Evolutionary conservation across 345 rosid species (phyloP), one percentile per base, ranked within the genome.

Genomic region (Camelina laxa): DNA sequence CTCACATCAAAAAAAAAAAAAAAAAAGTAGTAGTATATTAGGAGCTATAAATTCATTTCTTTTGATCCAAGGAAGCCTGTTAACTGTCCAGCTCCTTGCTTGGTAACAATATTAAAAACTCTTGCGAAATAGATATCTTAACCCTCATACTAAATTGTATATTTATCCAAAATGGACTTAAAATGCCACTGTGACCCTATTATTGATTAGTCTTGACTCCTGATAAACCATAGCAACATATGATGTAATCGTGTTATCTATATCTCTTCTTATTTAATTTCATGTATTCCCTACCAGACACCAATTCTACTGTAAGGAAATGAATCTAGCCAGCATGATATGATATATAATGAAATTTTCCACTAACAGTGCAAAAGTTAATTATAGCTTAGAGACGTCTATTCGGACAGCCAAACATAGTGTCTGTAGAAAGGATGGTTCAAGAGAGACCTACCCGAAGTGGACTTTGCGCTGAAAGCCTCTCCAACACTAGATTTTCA

Each of bases 391-490:
- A 27, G 22, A 41, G 58, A 54, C 4, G 7, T 50, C 10, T 62
- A 67, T 67, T 69, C 61, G 69, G 20, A 61, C 30, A 39, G 55
- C 41, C 11, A 69, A 53, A 53, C 42, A 47, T 69, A 75, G 63
- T 53, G 4, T 75, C 47, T 51, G 56, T 22, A 39, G 5, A 31
- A 15, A 58, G 24, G 14, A 35, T 54, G 47, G 36, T 42, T 35
- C 35, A 64, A 64, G 58, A 63, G 68, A 63, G 35, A 20, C 84
- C 78, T 88, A 94, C 97, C 83, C 93, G 90, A 63, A 94, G 87
- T 19, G 98, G 95, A 88, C 96, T 88, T 78, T 94, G 98, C 61
- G 81, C 88, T 79, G 98, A 88, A 74, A 94, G 96, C 69, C 96
- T 88, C 85, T 94, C 98, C 87, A 93, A 75, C 79, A 93, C 92